Evolutionary conservation across 805 yeast genomes (phyloP).

Genomic region (Kluyveromyces starmeri): DNA sequence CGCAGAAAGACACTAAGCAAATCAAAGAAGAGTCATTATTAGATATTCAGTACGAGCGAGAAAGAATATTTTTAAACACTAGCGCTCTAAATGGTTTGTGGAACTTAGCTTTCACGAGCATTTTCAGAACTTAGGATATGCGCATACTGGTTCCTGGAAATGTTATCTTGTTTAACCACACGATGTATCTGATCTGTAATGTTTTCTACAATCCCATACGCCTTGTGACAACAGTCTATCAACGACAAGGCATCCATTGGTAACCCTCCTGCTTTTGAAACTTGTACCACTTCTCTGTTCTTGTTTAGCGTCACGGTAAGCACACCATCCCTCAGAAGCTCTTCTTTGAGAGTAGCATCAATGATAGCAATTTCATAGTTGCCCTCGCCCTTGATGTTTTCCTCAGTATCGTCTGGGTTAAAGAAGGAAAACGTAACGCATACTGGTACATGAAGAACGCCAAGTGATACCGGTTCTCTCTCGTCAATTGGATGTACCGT

Average conservation of each 20-base stretch:
- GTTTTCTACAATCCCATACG: constrained; percentile 51
- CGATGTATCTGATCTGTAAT: constrained; percentile 56
- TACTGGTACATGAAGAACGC: constrained; percentile 81
- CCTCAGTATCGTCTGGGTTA: constrained; percentile 56
- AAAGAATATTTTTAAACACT: too few species aligned
- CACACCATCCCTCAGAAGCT: constrained; percentile 63
- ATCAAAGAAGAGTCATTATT: too few species aligned
- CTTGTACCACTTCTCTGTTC: constrained; percentile 84
- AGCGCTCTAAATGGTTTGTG: too few species aligned
- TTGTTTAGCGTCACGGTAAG: constrained; percentile 82
- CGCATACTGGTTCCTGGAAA: constrained; percentile 33
- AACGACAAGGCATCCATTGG: constrained; percentile 66
- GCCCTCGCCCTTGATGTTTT: constrained; percentile 59
- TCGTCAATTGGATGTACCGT: constrained; percentile 66
- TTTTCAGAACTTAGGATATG: constrained; percentile 29
- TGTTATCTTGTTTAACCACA: constrained; percentile 47
- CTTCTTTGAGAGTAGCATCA: constrained; percentile 76
- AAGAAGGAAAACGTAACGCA: constrained; percentile 85
- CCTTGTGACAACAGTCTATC: constrained; percentile 59
- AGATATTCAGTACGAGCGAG: too few species aligned
- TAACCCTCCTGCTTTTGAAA: constrained; percentile 83
- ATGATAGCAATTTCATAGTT: constrained; percentile 53
- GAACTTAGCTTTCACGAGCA: constrained; percentile 15
- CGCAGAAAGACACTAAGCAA: too few species aligned
- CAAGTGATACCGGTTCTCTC: constrained; percentile 78